Evolutionary conservation across 2,329 filamentous ascomycete species (phyloP).

Genomic region (Monosporascus sp.): DNA sequence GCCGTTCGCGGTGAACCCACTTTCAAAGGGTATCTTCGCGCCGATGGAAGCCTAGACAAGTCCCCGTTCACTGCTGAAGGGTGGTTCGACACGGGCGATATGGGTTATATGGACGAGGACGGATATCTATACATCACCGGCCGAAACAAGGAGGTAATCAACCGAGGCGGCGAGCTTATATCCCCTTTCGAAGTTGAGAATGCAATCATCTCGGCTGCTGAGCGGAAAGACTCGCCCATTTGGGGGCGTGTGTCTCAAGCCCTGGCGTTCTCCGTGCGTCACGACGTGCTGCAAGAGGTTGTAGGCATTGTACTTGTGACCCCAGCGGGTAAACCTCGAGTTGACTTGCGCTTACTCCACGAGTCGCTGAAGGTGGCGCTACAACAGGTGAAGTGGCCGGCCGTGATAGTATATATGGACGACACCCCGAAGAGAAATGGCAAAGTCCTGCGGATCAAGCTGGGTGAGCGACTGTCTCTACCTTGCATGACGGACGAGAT

Average conservation of each 20-base stretch:
- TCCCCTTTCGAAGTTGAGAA: slow-evolving; percentile 56
- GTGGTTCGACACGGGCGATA: slow-evolving; percentile 52
- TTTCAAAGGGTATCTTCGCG: slow-evolving; percentile 44
- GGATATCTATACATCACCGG: slow-evolving; percentile 51
- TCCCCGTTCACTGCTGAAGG: slow-evolving; percentile 42
- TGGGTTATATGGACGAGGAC: slow-evolving; percentile 46
- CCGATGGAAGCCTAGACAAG: slow-evolving; percentile 37
- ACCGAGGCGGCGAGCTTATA: slow-evolving; percentile 54
- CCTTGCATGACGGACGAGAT: slow-evolving; percentile 39
- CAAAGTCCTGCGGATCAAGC: slow-evolving; percentile 50
- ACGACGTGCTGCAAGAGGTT: slow-evolving; percentile 51
- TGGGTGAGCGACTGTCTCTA: slow-evolving; percentile 43
- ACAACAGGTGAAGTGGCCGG: slow-evolving; percentile 49
- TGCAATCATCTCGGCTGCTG: slow-evolving; percentile 43
- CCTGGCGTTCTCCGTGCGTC: slow-evolving; percentile 48
- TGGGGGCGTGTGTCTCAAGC: slow-evolving; percentile 42
- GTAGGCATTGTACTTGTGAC: slow-evolving; percentile 50
- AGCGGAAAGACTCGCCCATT: slow-evolving; percentile 35
- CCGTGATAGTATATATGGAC: slow-evolving; percentile 49
- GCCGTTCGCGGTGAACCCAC: slow-evolving; percentile 47
- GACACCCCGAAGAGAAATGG: slow-evolving; percentile 51
- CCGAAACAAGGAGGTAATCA: slow-evolving; percentile 52
- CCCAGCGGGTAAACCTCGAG: slow-evolving; percentile 34
- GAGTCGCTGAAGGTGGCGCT: slow-evolving; percentile 40
- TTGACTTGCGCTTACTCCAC: slow-evolving; percentile 45